These are phyloP conservation scores for Linanthus parryae DNA, from an alignment of 148 eudicot species.

Conservation along the genomic window DNA sequence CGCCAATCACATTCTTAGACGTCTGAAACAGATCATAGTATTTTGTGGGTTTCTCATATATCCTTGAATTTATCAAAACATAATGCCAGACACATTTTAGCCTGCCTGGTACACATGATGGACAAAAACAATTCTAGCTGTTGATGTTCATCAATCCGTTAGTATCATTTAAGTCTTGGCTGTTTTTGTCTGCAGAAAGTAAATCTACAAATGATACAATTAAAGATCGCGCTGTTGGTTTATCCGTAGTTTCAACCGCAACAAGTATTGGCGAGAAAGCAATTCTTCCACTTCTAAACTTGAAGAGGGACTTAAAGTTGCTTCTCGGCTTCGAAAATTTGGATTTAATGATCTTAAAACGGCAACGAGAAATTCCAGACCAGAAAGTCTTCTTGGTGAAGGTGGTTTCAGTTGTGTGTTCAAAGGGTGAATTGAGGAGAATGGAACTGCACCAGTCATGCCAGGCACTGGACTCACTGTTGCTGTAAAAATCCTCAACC, in stretches of 20 bases:
- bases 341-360: constrained; percentile 57
- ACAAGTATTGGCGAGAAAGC: constrained; percentile 56
- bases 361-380: constrained; percentile 64
- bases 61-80: too few relatives aligned
- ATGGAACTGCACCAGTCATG: constrained; percentile 68
- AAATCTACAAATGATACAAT: constrained; percentile 39
- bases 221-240: constrained; percentile 38
- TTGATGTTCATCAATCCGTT: not conserved
- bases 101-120: not conserved
- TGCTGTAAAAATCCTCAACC: constrained; percentile 66
- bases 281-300: constrained; percentile 53
- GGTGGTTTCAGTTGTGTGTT: constrained; percentile 74
- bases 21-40: too few relatives aligned
- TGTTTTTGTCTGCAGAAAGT: constrained; percentile 30
- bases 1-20: too few relatives aligned
- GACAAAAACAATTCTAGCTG: not conserved
- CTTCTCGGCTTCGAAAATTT: constrained; percentile 58
- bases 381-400: constrained; percentile 71
- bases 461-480: constrained; percentile 76
- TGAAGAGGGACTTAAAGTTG: constrained; percentile 62
- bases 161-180: not conserved
- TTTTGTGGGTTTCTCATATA: too few relatives aligned
- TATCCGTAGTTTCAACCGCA: constrained; percentile 40
- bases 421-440: constrained; percentile 76
- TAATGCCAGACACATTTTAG: too few relatives aligned